A percentile compares a stretch with the other conserved stretches of the same genome.
Evolutionary conservation across 164 flowering plant species (phyloP).

Genomic region (Dillenia turbinata): DNA sequence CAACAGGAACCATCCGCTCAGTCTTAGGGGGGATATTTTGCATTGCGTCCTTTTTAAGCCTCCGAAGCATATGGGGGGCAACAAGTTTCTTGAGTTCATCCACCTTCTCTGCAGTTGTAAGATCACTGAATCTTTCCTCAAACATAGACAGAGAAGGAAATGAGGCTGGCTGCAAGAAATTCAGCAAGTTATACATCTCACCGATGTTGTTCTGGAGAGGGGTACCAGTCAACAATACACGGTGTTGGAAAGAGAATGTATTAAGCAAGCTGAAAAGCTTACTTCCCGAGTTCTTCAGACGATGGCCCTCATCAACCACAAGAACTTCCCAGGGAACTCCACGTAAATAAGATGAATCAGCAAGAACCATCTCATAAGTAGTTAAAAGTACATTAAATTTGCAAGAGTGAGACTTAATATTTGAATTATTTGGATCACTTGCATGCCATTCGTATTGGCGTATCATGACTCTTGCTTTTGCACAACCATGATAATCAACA

Average conservation of each 20-base stretch:
- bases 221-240: constrained; percentile 94
- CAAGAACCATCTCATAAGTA: constrained; percentile 97
- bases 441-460: constrained; percentile 99
- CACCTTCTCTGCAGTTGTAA: constrained; percentile 90
- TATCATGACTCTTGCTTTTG: constrained; percentile 82
- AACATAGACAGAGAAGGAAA: constrained; percentile 89
- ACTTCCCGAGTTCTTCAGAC: constrained; percentile 87
- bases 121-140: constrained; percentile 92
- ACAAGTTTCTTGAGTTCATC: constrained; percentile 98
- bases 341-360: constrained; percentile 79
- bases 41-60: constrained; percentile 98
- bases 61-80: constrained; percentile 98
- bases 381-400: constrained; percentile 92
- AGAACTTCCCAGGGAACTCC: constrained; percentile 99
- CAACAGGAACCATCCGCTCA: constrained; percentile 96
- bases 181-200: constrained; percentile 93
- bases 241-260: constrained; percentile 86
- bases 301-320: constrained; percentile 99
- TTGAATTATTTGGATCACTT: constrained; percentile 26
- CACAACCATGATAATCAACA: constrained; percentile 97
- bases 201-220: constrained; percentile 98
- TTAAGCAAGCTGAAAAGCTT: constrained; percentile 95
- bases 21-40: constrained; percentile 96
- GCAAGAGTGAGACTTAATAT: constrained; percentile 44
- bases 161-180: constrained; percentile 93